Evolutionary conservation across 352 stramenopile species (phyloP), one percentile per base, ranked within the genome.

Genomic region (Phytophthora kernoviae): DNA sequence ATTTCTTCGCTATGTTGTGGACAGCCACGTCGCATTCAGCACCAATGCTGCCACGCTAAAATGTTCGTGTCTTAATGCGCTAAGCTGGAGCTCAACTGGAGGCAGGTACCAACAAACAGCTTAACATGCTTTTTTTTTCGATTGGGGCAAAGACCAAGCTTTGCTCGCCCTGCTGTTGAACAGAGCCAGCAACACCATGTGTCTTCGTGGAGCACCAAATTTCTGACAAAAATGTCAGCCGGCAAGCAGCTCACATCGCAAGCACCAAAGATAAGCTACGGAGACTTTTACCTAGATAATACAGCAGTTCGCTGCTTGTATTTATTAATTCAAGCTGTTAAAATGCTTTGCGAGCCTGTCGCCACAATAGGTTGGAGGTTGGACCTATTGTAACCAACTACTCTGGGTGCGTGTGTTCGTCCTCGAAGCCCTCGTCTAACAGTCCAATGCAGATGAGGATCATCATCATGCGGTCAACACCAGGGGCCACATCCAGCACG

Each of bases 401-500:
- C 58, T 61, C 30, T 36, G 41, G 5, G 21, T 60, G 42, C 20
- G 64, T 65, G 49, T 73, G 58, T 42, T 65, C 44, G 39, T 68
- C 58, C 17, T 71, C 59, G 27, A 65, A 63, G 26, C 65, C 54
- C 33, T 78, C 65, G 45, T 75, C 66, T 18, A 75, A 33, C 18
- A 78, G 58, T 7, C 61, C 69, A 50, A 78, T 72, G 54, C 69
- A 78, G 34, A 75, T 69, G 30, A 78, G 61, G 45, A 75, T 56
- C 65, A 78, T 75, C 69, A 78, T 78, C 56, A 75, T 69, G 39
- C 55, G 60, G 43, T 78, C 69, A 11, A 78, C 69, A 17, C 65
- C 69, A 17, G 63, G 57, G 9, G 65, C 57, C 37, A 78, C 61
- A 18, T 78, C 65, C 26, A 78, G 40, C 46, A 75, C 36, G 9